Evolutionary conservation across 1,139 yeast genomes (phyloP), one percentile per base, ranked within the genome.

Genomic region (Geotrichum histeridarum): DNA sequence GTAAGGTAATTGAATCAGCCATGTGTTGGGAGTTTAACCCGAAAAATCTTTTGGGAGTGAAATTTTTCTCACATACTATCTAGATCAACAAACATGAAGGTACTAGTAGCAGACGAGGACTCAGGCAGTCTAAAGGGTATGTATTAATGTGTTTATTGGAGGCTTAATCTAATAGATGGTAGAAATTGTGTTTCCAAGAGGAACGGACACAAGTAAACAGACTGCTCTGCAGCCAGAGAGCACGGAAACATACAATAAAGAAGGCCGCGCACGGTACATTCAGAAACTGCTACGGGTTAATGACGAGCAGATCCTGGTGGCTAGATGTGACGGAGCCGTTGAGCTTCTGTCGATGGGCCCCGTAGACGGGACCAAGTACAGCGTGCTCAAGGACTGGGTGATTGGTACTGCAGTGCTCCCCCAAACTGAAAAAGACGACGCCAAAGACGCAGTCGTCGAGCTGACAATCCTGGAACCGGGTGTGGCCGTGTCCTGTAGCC

Each of bases 91-190:
- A 57, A 44, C 30, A 73, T 73, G 76, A 70, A 66, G 54, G 68
- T 71, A 8, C 53, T 72, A 18, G 69, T 70, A 8, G 65, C 74
- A 1, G 67, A 72, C 18, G 73, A 67, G 42, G 75, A 72, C 48
- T 63, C 73, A 1, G 74, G 73, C 4, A 57, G 69, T 41, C 54
- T 72, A 22, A 68, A 67, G 52, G 67, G 70, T 66, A 54, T 18
- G 63, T 56, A 37, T 27, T 4, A 8, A 4, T 14, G 42, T 15
- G 18, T 33, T 11, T n/a, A 14, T 3, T 18, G 30, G 5, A 4
- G 3, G 14, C 5, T 27, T 6, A 5, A 17, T 2, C 30, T 22
- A 11, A 42, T 12, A 14, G 52, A 30, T 33, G 27, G 35, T 47
- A 63, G 70, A 65, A 39, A 58, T 68, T 27, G 57, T 57, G 2